Evolutionary conservation across 2,329 filamentous ascomycete species (phyloP).

Genomic region (Trichoderma aggressivum): DNA sequence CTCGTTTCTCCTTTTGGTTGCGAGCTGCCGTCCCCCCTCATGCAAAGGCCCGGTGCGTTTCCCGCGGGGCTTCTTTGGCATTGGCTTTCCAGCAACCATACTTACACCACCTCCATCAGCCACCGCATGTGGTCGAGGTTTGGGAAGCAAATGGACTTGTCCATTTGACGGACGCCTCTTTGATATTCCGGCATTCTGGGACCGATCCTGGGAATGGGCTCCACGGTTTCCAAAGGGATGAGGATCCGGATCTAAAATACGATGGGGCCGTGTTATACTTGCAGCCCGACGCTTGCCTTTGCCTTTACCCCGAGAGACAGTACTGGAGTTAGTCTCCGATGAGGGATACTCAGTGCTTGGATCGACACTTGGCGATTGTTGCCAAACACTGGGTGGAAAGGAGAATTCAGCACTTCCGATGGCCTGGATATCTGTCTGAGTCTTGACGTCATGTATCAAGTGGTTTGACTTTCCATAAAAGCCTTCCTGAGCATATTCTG

Average conservation of each 20-base stretch:
- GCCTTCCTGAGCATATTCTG: not conserved
- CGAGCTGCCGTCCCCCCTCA: not conserved
- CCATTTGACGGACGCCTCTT: not conserved
- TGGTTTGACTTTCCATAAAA: not conserved
- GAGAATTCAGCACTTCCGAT: not conserved
- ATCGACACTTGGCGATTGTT: not conserved
- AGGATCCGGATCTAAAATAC: not conserved
- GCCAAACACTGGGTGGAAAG: not conserved
- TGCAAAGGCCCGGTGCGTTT: not conserved
- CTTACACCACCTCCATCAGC: not conserved
- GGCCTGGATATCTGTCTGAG: not conserved
- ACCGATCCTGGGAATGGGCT: not conserved
- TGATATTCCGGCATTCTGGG: not conserved
- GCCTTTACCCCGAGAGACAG: not conserved
- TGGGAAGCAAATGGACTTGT: not conserved
- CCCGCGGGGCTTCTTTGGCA: not conserved
- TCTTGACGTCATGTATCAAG: not conserved
- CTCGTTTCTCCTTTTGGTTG: slow-evolving; percentile 14
- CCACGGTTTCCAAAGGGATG: not conserved
- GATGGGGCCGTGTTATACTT: not conserved
- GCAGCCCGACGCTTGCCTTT: not conserved
- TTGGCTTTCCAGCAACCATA: not conserved
- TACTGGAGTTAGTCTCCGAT: not conserved
- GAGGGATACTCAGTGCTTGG: not conserved
- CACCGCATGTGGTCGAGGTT: not conserved